Evolutionary conservation across 306 rosid genomes (phyloP), one percentile per base, ranked within the genome.

Genomic region (Urtica urens): DNA sequence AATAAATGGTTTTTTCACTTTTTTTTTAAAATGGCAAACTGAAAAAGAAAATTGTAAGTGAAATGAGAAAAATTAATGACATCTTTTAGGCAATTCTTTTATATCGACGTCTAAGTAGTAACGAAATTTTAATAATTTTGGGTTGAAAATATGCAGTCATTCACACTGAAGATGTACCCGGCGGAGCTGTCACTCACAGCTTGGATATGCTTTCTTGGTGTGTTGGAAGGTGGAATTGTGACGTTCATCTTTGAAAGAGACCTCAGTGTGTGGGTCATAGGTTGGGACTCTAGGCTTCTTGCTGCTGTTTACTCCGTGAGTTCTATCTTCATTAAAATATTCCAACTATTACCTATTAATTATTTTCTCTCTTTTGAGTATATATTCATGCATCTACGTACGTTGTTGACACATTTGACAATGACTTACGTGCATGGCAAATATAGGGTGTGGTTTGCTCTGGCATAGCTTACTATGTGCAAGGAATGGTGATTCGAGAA

Each of bases 211-310:
- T 0, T 78, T 0, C 3, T 73, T 73, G 99, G 96, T 8, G 53
- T 78, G 22, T 45, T 85, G 56, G 96, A 92, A 72, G 87, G 96
- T 57, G 67, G 93, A 24, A 67, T 82, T 4, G 81, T 78, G 12
- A 56, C 94, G 0, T 57, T 85, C 7, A 66, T 76, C 28, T 63
- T 85, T 59, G 99, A 92, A 62, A 59, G 94, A 0, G 80, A 86
- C 61, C 39, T 85, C 39, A 72, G 73, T 6, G 87, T 81, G 1
- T 92, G 99, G 99, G 74, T 29, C 46, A 49, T 92, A 10, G 96
- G 96, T 12, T 92, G 96, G 96, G 99, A 92, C 56, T 85, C 99
- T 0, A 80, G 96, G 73, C 96, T 92, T 16, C 80, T 92, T 17
- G 99, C 99, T 16, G 79, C 93, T 41, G 88, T 80, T 64, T 92